A percentile compares a stretch with the other conserved stretches of the same genome.
Evolutionary conservation across 768 basidiomycete species (phyloP).

Genomic region (Hericium alpestre): DNA sequence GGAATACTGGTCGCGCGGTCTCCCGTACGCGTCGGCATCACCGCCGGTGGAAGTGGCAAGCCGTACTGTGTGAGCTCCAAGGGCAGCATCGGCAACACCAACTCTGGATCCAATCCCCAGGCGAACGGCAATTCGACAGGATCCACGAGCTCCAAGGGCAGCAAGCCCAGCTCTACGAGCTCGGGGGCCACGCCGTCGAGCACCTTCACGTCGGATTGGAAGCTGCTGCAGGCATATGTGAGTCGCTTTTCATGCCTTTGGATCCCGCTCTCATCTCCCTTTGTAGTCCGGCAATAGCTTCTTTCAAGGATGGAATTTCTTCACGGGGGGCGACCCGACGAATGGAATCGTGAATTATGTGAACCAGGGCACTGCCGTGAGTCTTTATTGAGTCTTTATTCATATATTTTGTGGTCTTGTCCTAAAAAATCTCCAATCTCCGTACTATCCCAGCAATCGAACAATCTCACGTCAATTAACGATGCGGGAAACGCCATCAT

Average conservation of each 20-base stretch:
- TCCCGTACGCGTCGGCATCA: constrained; percentile 6
- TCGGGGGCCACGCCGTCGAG: constrained; percentile 3
- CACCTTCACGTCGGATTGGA: constrained; percentile 24
- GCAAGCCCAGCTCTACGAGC: constrained; percentile 9
- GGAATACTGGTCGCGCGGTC: constrained; percentile 31
- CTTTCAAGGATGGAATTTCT: constrained; percentile 79
- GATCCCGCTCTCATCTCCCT: constrained; percentile 4
- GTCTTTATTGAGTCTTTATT: constrained; percentile 25
- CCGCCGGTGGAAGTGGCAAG: neutral
- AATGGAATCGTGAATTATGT: constrained; percentile 61
- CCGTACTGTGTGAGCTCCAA: neutral
- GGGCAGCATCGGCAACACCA: neutral
- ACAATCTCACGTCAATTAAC: constrained; percentile 59
- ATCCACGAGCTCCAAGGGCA: constrained; percentile 5
- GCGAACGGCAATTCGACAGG: neutral
- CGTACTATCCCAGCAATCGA: constrained; percentile 30
- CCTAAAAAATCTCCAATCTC: too few relatives aligned
- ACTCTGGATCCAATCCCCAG: neutral
- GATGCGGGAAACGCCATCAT: constrained; percentile 69
- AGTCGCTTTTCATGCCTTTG: constrained; percentile 16
- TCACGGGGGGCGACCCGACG: constrained; percentile 61
- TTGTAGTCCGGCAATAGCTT: constrained; percentile 55
- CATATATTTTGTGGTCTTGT: too few relatives aligned
- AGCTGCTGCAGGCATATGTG: constrained; percentile 48
- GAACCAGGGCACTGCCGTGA: constrained; percentile 47